Evolutionary conservation across 192 early-diverging fungal species (phyloP), one percentile per base, ranked within the genome.

Genomic region (Dimargaris xerosporica): DNA sequence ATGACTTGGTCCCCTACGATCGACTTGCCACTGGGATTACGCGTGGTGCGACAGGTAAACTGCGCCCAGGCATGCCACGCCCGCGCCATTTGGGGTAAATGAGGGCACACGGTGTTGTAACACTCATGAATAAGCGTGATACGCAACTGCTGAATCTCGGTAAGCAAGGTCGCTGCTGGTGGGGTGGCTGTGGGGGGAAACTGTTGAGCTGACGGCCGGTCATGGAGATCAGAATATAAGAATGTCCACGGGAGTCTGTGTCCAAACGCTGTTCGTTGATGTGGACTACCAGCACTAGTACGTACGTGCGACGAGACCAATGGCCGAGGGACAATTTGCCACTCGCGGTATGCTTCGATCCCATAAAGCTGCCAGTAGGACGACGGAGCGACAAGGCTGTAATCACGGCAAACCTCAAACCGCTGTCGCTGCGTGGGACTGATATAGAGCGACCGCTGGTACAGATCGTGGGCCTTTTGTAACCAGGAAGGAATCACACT

Each of bases 121-220:
- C 54, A 55, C 10, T 55, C 54, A 26, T 55, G 54, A 55, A 55
- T 55, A 29, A 15, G 15, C 28, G 17, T 29, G 10, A 55, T 55
- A 21, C 54, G 54, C 23, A 29, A 21, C 28, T 26, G 54, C 3
- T 29, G 28, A 28, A 21, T 9, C 44, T 45, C 17, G 44, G 44
- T 45, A 17, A 17, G 17, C 44, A 10, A 13, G 44, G 44, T 17
- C 44, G 11, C 44, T 13, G 44, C 44, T 13, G 10, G 44, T 9
- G 44, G 44, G 17, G 44, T 45, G 44, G 44, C 44, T 13, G 10
- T 17, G 17, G 44, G 11, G 44, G 10, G 11, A 13, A 45, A 13
- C 17, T 45, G 11, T n/a, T n/a, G n/a, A n/a, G n/a, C n/a, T n/a
- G n/a, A n/a, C n/a, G n/a, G n/a, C n/a, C n/a, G n/a, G n/a, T n/a